A percentile compares a stretch with the other conserved stretches of the same genome.
phyloP scores from a whole-genome alignment of 228 moss, liverwort and hornwort species.

The Sphagnum magellanicum region DNA sequence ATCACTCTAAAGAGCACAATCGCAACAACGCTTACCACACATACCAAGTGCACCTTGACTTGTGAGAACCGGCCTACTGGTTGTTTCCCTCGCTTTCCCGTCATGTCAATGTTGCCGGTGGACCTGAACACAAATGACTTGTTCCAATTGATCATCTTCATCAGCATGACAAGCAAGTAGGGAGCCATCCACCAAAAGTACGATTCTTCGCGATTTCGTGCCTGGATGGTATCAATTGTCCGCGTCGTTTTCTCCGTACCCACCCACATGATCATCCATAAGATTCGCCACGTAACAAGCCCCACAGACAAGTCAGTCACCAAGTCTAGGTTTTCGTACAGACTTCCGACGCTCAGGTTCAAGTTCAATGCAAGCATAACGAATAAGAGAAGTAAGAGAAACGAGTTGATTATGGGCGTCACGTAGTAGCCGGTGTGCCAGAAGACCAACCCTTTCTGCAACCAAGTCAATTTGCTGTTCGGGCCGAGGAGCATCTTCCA shows the following conservation, averaged over 20 bases:
- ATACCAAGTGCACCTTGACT: constrained; percentile 17
- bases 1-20: constrained; percentile 8
- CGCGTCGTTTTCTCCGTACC: constrained; percentile 16
- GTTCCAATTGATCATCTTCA: constrained; percentile 12
- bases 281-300: constrained; percentile 17
- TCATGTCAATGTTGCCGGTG: constrained; percentile 25
- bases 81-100: constrained; percentile 4
- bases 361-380: constrained; percentile 6
- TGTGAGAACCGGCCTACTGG: constrained; percentile 16
- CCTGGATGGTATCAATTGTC: constrained; percentile 25
- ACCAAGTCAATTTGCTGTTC: constrained; percentile 18
- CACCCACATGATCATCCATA: constrained; percentile 21
- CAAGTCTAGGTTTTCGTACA: constrained; percentile 7
- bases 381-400: constrained; percentile 6
- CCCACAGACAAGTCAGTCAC: background rate
- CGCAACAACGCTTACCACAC: constrained; percentile 2
- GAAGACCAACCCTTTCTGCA: constrained; percentile 16
- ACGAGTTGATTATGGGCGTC: constrained; percentile 15
- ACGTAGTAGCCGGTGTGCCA: constrained; percentile 35
- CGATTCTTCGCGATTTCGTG: too few relatives aligned
- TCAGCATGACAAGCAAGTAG: constrained; percentile 26
- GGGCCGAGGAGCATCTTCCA: constrained; percentile 23
- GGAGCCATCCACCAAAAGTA: constrained; percentile 48
- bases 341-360: constrained; percentile 12
- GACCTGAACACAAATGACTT: constrained; percentile 32